A percentile compares a stretch with the other conserved stretches of the same genome.
Conservation (phyloP, 2,329 filamentous ascomycete genomes). For the Neopestalotiopsis sp. region DNA sequence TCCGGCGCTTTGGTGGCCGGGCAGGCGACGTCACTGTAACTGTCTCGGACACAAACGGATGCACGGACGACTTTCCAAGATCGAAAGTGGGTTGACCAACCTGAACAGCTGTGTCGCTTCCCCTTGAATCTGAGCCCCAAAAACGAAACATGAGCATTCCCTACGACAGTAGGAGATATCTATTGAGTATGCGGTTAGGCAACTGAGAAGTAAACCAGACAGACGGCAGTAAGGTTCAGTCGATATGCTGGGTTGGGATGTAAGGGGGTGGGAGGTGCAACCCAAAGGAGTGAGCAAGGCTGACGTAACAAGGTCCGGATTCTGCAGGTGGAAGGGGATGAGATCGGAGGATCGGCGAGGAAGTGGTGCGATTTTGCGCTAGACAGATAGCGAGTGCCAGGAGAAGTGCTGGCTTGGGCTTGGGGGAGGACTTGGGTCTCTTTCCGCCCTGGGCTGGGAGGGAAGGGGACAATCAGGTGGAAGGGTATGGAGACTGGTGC, state of each 20-base stretch:
- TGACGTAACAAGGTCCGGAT: conserved; percentile 36
- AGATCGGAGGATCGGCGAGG: conserved; percentile 21
- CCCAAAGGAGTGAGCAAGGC: conserved; percentile 31
- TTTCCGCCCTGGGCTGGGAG: neutral
- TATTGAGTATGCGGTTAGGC: conserved; percentile 4
- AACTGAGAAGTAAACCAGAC: conserved; percentile 15
- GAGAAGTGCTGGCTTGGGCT: conserved; percentile 8
- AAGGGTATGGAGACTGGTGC: conserved; percentile 1
- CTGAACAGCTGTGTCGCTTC: conserved; percentile 57
- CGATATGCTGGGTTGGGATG: conserved; percentile 19
- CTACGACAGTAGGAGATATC: conserved; percentile 20
- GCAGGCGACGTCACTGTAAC: conserved; percentile 30
- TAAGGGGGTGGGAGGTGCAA: conserved; percentile 30
- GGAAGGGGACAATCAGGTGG: neutral
- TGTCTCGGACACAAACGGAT: conserved; percentile 36
- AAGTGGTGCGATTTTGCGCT: conserved; percentile 14
- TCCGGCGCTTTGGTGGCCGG: conserved; percentile 35
- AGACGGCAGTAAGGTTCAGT: conserved; percentile 11
- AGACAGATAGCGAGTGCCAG: conserved; percentile 9
- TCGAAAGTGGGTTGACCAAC: conserved; percentile 46
- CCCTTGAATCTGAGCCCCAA: conserved; percentile 63
- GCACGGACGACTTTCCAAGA: conserved; percentile 36
- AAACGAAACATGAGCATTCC: conserved; percentile 66
- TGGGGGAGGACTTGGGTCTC: neutral
- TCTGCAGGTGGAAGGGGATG: conserved; percentile 20